Conservation (phyloP, 2,329 filamentous ascomycete species). For the Colletotrichum endophyticum region DNA sequence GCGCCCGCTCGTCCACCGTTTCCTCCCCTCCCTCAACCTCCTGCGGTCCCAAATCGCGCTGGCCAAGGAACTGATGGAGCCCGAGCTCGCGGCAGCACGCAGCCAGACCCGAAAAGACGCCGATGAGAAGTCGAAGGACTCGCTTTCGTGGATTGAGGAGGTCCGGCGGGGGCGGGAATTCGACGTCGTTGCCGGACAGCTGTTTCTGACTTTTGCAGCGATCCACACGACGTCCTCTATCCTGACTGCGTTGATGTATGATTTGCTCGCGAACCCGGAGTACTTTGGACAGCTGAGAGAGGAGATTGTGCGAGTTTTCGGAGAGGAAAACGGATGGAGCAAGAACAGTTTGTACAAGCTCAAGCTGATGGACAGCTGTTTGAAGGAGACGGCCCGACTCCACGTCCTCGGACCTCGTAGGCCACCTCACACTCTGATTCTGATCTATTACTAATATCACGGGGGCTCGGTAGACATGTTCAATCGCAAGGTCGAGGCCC, state of each 20-base stretch:
- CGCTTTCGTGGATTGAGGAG: constrained; percentile 47
- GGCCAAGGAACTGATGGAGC: constrained; percentile 38
- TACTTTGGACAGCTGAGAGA: constrained; percentile 43
- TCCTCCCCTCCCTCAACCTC: constrained; percentile 42
- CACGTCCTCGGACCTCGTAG: neutral
- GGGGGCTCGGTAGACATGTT: neutral
- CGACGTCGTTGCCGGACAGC: constrained; percentile 71
- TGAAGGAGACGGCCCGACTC: constrained; percentile 43
- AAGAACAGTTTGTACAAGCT: constrained; percentile 41
- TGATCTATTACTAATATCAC: neutral
- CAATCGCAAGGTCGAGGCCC: neutral
- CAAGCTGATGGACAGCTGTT: constrained; percentile 43
- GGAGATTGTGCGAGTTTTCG: constrained; percentile 41
- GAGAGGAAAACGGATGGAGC: constrained; percentile 35
- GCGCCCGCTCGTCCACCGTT: constrained; percentile 46
- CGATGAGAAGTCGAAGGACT: constrained; percentile 37
- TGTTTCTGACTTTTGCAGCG: constrained; percentile 73
- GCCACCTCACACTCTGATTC: neutral
- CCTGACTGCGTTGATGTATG: constrained; percentile 39
- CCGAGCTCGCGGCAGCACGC: constrained; percentile 26
- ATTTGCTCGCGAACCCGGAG: constrained; percentile 43
- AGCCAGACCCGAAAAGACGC: constrained; percentile 27
- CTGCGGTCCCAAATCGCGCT: constrained; percentile 37
- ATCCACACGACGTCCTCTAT: constrained; percentile 47
- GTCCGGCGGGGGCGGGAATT: constrained; percentile 61